Evolutionary conservation across 495 filamentous ascomycete genomes (phyloP).

Genomic region (Bombardia bombarda): DNA sequence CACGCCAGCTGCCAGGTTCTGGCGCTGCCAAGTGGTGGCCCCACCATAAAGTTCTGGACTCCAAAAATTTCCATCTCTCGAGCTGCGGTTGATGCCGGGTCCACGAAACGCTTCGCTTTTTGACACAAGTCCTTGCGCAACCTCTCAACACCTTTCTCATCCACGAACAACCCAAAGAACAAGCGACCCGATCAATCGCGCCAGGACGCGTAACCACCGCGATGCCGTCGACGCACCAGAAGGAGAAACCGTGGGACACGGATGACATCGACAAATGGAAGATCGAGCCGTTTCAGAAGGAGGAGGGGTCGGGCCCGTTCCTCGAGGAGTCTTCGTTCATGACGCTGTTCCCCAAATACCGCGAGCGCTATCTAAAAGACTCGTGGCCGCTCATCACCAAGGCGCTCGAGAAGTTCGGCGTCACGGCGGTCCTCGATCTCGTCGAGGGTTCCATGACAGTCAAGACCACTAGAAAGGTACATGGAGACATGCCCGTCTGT

Average conservation of each 20-base stretch:
- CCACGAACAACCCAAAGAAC: not conserved
- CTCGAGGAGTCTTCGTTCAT: slow-evolving; percentile 81
- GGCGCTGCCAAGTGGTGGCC: too few species aligned
- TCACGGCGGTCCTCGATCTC: slow-evolving; percentile 85
- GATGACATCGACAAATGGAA: slow-evolving; percentile 98
- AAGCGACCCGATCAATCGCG: not conserved
- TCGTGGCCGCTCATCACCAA: slow-evolving; percentile 82
- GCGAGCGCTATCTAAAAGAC: slow-evolving; percentile 85
- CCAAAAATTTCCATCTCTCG: slow-evolving; percentile 7
- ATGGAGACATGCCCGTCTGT: too few species aligned
- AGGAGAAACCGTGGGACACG: slow-evolving; percentile 95
- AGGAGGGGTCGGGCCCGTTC: slow-evolving; percentile 82
- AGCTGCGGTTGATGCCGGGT: not conserved
- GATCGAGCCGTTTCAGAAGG: slow-evolving; percentile 77
- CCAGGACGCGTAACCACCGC: not conserved
- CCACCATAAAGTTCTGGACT: not conserved
- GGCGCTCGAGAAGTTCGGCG: slow-evolving; percentile 69
- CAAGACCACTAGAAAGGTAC: slow-evolving; percentile 65
- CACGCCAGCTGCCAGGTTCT: too few species aligned
- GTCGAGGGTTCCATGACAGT: slow-evolving; percentile 95
- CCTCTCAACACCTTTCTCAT: not conserved
- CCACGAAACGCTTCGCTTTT: not conserved
- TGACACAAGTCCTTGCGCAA: not conserved
- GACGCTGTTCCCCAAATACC: slow-evolving; percentile 95
- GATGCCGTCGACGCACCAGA: slow-evolving; percentile 93